phyloP scores from a whole-genome alignment of 768 basidiomycete species.

The Boletus rex-veris region DNA sequence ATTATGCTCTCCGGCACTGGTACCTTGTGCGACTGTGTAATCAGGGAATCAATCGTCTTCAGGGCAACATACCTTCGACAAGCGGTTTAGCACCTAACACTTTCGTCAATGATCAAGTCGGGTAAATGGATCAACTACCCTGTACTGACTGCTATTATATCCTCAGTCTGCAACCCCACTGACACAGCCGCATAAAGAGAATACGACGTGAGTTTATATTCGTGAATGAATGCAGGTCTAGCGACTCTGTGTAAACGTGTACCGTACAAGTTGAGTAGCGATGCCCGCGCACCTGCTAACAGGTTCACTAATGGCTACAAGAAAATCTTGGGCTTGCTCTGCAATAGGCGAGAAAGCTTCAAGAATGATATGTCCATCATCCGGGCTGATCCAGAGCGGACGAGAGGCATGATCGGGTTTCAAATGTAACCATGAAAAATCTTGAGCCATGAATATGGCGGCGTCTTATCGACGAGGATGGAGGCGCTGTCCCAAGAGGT shows the following conservation, averaged over 20 bases:
- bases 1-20: conserved; percentile 88
- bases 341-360: conserved; percentile 98
- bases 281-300: conserved; percentile 81
- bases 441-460: conserved; percentile 78
- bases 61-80: conserved; percentile 55
- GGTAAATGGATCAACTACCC: conserved; percentile 13
- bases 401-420: conserved; percentile 90
- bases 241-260: conserved; percentile 11
- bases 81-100: conserved; percentile 67
- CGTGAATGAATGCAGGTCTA: conserved; percentile 97
- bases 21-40: conserved; percentile 48
- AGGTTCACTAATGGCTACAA: conserved; percentile 97
- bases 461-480: conserved; percentile 69
- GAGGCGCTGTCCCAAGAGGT: not conserved
- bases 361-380: conserved; percentile 89
- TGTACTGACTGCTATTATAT: conserved; percentile 89
- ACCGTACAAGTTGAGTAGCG: conserved; percentile 27
- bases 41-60: not conserved
- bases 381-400: conserved; percentile 94
- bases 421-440: conserved; percentile 82
- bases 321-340: conserved; percentile 96
- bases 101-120: conserved; percentile 32
- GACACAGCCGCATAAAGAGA: conserved; percentile 98
- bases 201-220: conserved; percentile 98
- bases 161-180: conserved; percentile 94